Evolutionary conservation across 352 stramenopile genomes (phyloP), one percentile per base, ranked within the genome.

Genomic region (Pythium grandisporangium): DNA sequence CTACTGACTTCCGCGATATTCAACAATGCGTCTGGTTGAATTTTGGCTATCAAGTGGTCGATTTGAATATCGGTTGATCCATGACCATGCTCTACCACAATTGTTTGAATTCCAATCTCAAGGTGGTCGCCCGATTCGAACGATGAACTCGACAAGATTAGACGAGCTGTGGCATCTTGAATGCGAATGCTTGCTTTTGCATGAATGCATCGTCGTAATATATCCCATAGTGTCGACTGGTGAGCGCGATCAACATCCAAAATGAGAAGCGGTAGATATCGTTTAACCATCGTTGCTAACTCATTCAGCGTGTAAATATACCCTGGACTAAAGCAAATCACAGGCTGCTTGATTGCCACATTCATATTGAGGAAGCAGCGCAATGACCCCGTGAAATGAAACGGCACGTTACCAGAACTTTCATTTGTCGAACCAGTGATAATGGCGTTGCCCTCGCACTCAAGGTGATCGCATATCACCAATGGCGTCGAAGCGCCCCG

Each of bases 11-110:
- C 75, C 14, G 60, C 58, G 13, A 84, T 66, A 34, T 83, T 70
- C 23, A 66, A 69, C 4, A 89, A 27, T 1, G 66, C 66, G 24
- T 69, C 66, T 17, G 78, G 78, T n/a, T 89, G 70, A 33, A 89
- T 80, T 53, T 78, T 86, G 4, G 51, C 56, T 1, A 58, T 63
- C 22, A 87, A 22, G 29, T 62, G 63, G 11, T 70, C 55, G 6
- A 86, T 44, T 10, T 66, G 50, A 3, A 85, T 23, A 24, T 66
- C 53, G 5, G 70, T 56, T 24, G 42, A 54, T 1, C 58, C 57
- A 30, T 36, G 29, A 0, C 45, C 42, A 29, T 76, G 86, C 2
- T 39, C 40, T 6, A 76, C n/a, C 8, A 45, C 33, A 22, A 74
- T 19, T 12, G 27, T 42, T 11, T 78, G 61, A 4, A 86, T 24